Evolutionary conservation across 345 rosid genomes (phyloP), one percentile per base, ranked within the genome.

Genomic region (Hevea brasiliensis): DNA sequence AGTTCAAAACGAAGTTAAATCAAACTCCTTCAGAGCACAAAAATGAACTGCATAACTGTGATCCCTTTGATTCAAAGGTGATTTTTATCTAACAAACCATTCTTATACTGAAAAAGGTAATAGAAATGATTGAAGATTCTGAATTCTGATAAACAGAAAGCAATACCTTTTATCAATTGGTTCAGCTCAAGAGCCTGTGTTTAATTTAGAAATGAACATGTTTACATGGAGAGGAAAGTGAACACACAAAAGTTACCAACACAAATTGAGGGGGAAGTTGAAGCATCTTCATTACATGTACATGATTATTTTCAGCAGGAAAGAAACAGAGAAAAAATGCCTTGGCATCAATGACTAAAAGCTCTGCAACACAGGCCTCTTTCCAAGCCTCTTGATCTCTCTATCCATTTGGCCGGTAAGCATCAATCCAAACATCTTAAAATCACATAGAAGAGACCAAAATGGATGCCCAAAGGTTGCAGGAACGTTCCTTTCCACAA

Each of bases 331-430:
- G 53, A 20, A 64, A 64, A 23, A 17, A 47, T 50, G 55, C 18
- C 21, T 50, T 50, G 6, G 5, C 5, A 50, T 14, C 13, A 44
- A 7, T 23, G 54, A 70, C 85, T 83, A 93, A 62, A 85, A 87
- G 67, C 77, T 78, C 72, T 90, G 91, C 65, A 90, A 75, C 70
- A 89, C 85, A 26, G 98, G 98, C 62, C 97, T 84, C 87, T 94
- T 92, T 26, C 97, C 98, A 54, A 92, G 97, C 77, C 97, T 83
- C 86, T 94, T 94, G 74, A 92, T 89, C 87, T 94, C 98, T 72
- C 82, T 90, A 72, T 94, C 98, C 98, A 94, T 89, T 44, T 85
- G 83, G 63, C 98, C 98, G 13, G 93, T 90, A 40, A 92, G 86
- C 98, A 92, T 94, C 81, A 94, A 75, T 1, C 92, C 90, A 79